These are phyloP conservation scores for Rauvolfia tetraphylla DNA, from an alignment of 257 asterid genomes.

Conservation along the genomic window DNA sequence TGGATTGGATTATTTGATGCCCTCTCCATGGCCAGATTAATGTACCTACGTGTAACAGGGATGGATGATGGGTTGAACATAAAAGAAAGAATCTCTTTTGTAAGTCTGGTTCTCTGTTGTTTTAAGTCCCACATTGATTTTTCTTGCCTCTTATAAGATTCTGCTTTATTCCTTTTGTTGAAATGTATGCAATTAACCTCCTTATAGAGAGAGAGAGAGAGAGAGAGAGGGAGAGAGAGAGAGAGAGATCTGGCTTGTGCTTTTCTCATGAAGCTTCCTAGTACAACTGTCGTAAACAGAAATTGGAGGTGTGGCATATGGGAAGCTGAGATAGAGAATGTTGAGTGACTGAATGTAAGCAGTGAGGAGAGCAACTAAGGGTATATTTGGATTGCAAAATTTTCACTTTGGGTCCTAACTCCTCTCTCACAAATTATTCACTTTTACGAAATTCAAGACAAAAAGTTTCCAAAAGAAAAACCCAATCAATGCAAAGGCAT, in stretches of 20 bases:
- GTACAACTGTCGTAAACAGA: background rate
- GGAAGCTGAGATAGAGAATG: background rate
- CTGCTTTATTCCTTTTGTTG: background rate
- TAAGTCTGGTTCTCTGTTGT: slow-evolving; percentile 36
- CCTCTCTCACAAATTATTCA: too few relatives aligned
- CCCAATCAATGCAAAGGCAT: too few relatives aligned
- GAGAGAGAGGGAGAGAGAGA: background rate
- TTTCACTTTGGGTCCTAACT: too few relatives aligned
- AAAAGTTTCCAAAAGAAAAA: too few relatives aligned
- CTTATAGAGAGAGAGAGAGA: background rate
- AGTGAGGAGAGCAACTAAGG: background rate
- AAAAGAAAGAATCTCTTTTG: slow-evolving; percentile 81
- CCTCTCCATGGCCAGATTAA: slow-evolving; percentile 44
- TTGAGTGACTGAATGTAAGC: slow-evolving; percentile 6
- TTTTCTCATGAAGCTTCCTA: background rate
- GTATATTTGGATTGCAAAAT: too few relatives aligned
- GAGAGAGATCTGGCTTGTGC: background rate
- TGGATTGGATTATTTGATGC: background rate
- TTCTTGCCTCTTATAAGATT: background rate
- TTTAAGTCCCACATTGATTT: background rate
- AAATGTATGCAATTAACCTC: background rate
- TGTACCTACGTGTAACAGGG: slow-evolving; percentile 85
- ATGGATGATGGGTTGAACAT: slow-evolving; percentile 85
- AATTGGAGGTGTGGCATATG: background rate
- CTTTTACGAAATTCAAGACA: too few relatives aligned